Evolutionary conservation across 139 green algal genomes (phyloP), one percentile per base, ranked within the genome.

Genomic region (Helicosporidium sp.): DNA sequence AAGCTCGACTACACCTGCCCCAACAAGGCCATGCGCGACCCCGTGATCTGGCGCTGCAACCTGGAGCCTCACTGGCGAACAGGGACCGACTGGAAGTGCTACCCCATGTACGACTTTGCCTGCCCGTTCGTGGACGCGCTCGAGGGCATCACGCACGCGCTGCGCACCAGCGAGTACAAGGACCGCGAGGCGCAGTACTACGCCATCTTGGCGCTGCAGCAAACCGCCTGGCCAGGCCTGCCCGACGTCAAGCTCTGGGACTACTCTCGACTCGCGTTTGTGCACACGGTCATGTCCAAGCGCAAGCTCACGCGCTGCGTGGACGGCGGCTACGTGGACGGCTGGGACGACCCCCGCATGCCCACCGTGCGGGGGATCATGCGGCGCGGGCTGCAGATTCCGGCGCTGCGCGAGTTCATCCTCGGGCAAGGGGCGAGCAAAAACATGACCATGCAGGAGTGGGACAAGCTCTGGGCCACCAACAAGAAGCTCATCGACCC

Each of bases 381-480:
- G 41, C 62, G 81, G 28, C 64, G 83, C 20, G 84, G 84, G 22
- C 27, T 74, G 49, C 49, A 66, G 48, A 39, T 91, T n/a, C 61
- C 78, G 45, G 79, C 83, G 29, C 67, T 93, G 15, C 66, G 65
- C 26, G 87, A 97, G 66, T 99, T 95, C 69, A 97, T 99, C 47
- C 44, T 99, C 12, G 61, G 48, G 18, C 87, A 97, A 72, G 89
- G 89, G 10, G 86, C 88, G 19, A 83, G 62, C 28, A 87, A 83
- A 41, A 96, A 97, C 48, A 46, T 85, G 24, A 90, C 78, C 1
- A 67, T 82, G 24, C 72, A 82, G 59, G 83, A 95, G 67, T 95
- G 84, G 90, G 89, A 97, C 73, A 97, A 97, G 75, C 78, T 99
- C 31, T 99, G 90, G 90, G 72, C 80, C 19, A 87, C 97, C 61